Conservation (phyloP, 2,329 filamentous ascomycete genomes). For the Colletotrichum brevisporum region DNA sequence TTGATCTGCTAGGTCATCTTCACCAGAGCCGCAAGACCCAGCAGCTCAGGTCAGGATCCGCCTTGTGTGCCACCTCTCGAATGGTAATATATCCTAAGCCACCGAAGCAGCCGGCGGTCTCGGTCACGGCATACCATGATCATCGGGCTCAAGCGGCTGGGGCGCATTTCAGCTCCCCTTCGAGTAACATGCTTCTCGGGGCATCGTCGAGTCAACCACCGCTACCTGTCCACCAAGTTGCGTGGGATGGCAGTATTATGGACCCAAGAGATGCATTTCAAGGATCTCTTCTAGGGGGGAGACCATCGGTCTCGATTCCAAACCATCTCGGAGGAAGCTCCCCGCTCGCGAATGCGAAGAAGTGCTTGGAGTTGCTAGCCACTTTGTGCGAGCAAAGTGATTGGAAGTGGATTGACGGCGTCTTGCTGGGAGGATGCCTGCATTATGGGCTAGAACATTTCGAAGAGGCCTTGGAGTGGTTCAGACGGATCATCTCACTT, state of each 20-base stretch:
- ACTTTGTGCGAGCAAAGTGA: slow-evolving; percentile 83
- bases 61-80: slow-evolving; percentile 56
- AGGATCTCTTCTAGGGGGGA: no score
- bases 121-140: slow-evolving; percentile 16
- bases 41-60: slow-evolving; percentile 53
- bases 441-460: slow-evolving; percentile 92
- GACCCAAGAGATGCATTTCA: background rate
- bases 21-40: slow-evolving; percentile 70
- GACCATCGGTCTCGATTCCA: background rate
- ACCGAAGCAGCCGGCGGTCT: slow-evolving; percentile 52
- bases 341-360: slow-evolving; percentile 63
- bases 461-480: slow-evolving; percentile 82
- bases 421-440: slow-evolving; percentile 90
- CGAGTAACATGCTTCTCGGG: slow-evolving; percentile 13
- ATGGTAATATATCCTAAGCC: slow-evolving; percentile 70
- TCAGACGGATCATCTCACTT: slow-evolving; percentile 72
- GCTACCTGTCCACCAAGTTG: background rate
- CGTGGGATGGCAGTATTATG: slow-evolving; percentile 22
- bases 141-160: slow-evolving; percentile 8
- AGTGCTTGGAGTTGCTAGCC: slow-evolving; percentile 79
- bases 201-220: background rate
- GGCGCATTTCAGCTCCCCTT: slow-evolving; percentile 13
- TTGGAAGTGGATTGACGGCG: slow-evolving; percentile 94
- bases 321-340: slow-evolving; percentile 14
- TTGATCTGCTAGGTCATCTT: slow-evolving; percentile 77